A percentile compares a stretch with the other conserved stretches of the same genome.
These are phyloP conservation scores for Clohesyomyces aquaticus DNA, from an alignment of 495 filamentous ascomycete species.

Conservation along the genomic window DNA sequence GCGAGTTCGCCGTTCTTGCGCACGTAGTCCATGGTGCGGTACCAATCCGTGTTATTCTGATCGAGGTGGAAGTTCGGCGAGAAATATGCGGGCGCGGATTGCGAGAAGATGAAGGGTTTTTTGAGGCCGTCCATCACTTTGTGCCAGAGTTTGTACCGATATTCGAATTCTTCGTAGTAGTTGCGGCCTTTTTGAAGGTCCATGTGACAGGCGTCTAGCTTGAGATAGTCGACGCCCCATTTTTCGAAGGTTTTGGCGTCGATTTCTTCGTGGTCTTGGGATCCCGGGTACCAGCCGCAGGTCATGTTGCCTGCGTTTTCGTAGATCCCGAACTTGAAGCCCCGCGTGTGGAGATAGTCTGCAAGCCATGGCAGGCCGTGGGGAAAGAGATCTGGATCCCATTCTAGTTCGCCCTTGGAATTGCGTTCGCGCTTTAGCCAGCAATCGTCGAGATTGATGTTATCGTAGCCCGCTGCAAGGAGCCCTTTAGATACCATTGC, in stretches of 20 bases:
- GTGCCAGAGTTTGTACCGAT: constrained; percentile 48
- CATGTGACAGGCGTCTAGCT: constrained; percentile 52
- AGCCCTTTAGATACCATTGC: constrained; percentile 50
- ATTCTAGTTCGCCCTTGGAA: constrained; percentile 45
- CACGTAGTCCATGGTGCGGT: constrained; percentile 50
- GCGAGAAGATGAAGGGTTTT: constrained; percentile 51
- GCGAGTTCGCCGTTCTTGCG: constrained; percentile 49
- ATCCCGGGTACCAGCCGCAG: constrained; percentile 51
- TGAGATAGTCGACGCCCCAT: constrained; percentile 54
- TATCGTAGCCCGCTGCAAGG: constrained; percentile 49
- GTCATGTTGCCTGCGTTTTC: constrained; percentile 51
- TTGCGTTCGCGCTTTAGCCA: constrained; percentile 48
- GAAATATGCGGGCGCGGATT: constrained; percentile 53
- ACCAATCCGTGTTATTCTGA: constrained; percentile 49
- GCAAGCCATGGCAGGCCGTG: constrained; percentile 51
- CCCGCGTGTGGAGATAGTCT: constrained; percentile 43
- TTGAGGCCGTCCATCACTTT: constrained; percentile 43
- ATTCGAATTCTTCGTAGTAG: constrained; percentile 45
- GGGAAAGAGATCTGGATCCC: constrained; percentile 49
- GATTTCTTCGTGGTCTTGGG: constrained; percentile 46
- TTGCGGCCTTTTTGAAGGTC: constrained; percentile 36
- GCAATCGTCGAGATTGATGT: constrained; percentile 53
- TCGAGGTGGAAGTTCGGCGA: constrained; percentile 28
- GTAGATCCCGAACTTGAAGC: constrained; percentile 52
- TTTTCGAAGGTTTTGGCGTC: constrained; percentile 49